Evolutionary conservation across 371 early-diverging fungal genomes (phyloP), one percentile per base, ranked within the genome.

Genomic region (Zychaea mexicana): DNA sequence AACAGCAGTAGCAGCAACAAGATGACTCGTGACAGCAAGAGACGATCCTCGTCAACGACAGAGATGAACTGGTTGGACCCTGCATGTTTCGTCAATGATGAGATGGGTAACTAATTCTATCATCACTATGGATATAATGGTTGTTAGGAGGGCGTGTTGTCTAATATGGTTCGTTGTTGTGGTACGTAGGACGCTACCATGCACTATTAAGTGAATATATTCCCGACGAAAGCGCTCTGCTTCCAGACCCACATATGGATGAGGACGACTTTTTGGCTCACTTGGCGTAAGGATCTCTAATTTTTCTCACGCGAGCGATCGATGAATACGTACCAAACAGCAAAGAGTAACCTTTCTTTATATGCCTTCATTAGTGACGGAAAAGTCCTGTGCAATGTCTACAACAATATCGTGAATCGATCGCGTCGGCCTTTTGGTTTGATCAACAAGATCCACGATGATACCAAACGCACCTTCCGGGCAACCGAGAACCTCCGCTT

Each of bases 401-500:
- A 85, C 69, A 85, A 86, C 64, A 74, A 76, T 28, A 70, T 88
- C 28, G 79, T 85, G 17, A 75, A 82, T 32, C 79, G 81, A 22
- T 85, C 87, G 19, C 78, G 77, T 62, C 78, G 86, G 59, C 87
- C 87, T 1, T 88, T 88, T 72, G 88, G 86, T 12, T 70, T 82
- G 21, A 85, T 88, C 27, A 83, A 74, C 57, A 85, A 88, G 56
- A 77, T 85, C 22, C 85, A 88, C 49, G 72, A 76, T 15, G 84
- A 86, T 56, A 86, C 84, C 17, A 64, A 67, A n/a, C 77, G 88
- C n/a, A 84, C 86, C 3, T 88, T 84, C 67, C 75, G 88, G 55
- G 85, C 81, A 6, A 82, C 81, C 13, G 88, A 88, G 55, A 86
- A 88, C 70, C 74, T 86, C 49, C 78, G 83, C 12, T 88, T 88